Evolutionary conservation across 1,139 yeast genomes (phyloP).

Genomic region (Yamadazyma sp.): DNA sequence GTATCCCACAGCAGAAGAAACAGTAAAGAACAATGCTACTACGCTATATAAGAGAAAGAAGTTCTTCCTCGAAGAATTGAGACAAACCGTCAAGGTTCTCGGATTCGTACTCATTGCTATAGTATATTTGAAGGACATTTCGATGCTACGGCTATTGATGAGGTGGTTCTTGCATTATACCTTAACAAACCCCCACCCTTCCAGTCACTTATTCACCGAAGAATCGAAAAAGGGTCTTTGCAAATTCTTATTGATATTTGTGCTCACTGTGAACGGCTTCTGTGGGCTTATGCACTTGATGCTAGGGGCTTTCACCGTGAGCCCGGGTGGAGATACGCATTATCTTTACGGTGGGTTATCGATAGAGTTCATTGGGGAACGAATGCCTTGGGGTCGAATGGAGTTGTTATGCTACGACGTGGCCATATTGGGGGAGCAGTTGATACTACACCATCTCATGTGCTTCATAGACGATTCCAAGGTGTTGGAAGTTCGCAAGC

Average conservation of each 20-base stretch:
- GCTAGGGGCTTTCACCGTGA: conserved; percentile 25
- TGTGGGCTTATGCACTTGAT: conserved; percentile 30
- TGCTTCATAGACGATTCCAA: conserved; percentile 33
- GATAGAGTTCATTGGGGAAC: conserved; percentile 44
- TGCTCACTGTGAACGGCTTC: conserved; percentile 25
- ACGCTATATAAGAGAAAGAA: conserved; percentile 41
- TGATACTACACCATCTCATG: conserved; percentile 33
- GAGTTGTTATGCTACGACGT: conserved; percentile 32
- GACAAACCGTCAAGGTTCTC: conserved; percentile 27
- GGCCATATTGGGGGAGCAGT: conserved; percentile 26
- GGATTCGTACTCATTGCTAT: conserved; percentile 33
- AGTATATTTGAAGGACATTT: conserved; percentile 37
- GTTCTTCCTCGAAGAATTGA: conserved; percentile 35
- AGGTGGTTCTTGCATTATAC: conserved; percentile 31
- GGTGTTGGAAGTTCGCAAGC: conserved; percentile 20
- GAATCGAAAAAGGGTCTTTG: conserved; percentile 28
- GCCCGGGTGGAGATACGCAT: conserved; percentile 16
- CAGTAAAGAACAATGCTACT: conserved; percentile 33
- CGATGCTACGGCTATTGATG: conserved; percentile 27
- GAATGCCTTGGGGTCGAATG: conserved; percentile 25
- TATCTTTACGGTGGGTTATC: conserved; percentile 37
- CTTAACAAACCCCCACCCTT: conserved; percentile 28
- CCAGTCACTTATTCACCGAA: conserved; percentile 20
- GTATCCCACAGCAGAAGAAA: conserved; percentile 41
- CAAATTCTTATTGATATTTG: conserved; percentile 27